Evolutionary conservation across 352 stramenopile genomes (phyloP).

Genomic region (Blastocystis sp.): DNA sequence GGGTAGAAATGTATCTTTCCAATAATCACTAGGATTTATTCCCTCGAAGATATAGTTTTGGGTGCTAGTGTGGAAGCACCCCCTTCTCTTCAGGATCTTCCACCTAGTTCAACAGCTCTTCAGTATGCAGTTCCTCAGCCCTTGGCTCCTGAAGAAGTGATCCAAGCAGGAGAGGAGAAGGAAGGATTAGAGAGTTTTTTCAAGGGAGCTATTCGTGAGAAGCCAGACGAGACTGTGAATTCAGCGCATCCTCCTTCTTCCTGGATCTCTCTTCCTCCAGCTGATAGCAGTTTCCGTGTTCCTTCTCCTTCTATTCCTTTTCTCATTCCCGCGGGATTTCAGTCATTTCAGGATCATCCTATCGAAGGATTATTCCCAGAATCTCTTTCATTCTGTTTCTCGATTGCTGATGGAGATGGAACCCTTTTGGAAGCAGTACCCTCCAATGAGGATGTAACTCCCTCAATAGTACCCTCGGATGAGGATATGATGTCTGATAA

Average conservation of each 20-base stretch:
- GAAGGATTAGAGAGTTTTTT: neutral
- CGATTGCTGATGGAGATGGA: no score
- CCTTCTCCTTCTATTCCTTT: no score
- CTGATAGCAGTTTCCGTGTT: no score
- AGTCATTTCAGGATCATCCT: neutral
- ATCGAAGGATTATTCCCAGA: neutral
- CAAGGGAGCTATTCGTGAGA: neutral
- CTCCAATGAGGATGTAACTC: no score
- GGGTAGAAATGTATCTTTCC: neutral
- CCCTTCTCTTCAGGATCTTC: neutral
- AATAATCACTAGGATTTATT: neutral
- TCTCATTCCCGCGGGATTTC: neutral
- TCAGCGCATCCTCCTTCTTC: no score
- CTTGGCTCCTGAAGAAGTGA: neutral
- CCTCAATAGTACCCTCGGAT: no score
- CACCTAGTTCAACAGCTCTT: neutral
- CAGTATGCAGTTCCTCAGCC: neutral
- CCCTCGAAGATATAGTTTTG: conserved; percentile 29
- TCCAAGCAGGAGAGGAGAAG: neutral
- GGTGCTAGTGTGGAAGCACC: conserved; percentile 3
- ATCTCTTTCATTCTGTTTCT: neutral
- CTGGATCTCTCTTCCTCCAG: no score
- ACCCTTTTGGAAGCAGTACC: no score
- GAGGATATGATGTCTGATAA: no score
- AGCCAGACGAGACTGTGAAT: no score